Evolutionary conservation across 495 filamentous ascomycete genomes (phyloP).

Genomic region (Mytilinidion resinicola): DNA sequence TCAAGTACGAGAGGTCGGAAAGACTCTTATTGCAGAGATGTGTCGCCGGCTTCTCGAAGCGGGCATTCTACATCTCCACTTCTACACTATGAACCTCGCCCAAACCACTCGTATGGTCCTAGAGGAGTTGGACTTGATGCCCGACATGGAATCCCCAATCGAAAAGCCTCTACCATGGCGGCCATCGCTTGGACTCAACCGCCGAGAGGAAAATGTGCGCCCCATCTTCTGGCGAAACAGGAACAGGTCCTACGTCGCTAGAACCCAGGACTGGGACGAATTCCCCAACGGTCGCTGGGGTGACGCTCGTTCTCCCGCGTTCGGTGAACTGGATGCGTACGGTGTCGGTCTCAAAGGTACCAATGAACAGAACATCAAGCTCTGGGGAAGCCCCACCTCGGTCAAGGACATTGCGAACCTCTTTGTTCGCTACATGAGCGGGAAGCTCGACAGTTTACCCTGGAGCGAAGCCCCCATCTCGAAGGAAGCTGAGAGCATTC

Average conservation of each 20-base stretch:
- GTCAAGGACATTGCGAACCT: slow-evolving; percentile 73
- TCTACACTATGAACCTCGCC: slow-evolving; percentile 99
- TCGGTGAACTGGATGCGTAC: slow-evolving; percentile 93
- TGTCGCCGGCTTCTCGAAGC: slow-evolving; percentile 74
- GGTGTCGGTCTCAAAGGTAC: slow-evolving; percentile 93
- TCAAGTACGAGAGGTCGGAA: slow-evolving; percentile 84
- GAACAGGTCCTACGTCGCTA: slow-evolving; percentile 87
- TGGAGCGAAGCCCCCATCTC: slow-evolving; percentile 92
- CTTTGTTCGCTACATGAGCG: slow-evolving; percentile 75
- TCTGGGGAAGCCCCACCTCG: slow-evolving; percentile 83
- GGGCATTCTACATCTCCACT: slow-evolving; percentile 86
- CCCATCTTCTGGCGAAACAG: slow-evolving; percentile 99
- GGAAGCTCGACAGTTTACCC: slow-evolving; percentile 73
- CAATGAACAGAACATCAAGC: slow-evolving; percentile 91
- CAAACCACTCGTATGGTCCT: slow-evolving; percentile 90
- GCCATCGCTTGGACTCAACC: slow-evolving; percentile 80
- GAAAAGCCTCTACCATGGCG: slow-evolving; percentile 91
- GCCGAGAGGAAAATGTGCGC: slow-evolving; percentile 89
- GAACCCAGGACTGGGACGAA: slow-evolving; percentile 98
- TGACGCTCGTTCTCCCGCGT: slow-evolving; percentile 92
- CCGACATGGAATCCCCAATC: slow-evolving; percentile 65
- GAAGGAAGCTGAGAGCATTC: slow-evolving; percentile 70
- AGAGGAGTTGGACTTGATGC: slow-evolving; percentile 76
- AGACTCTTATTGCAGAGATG: slow-evolving; percentile 84
- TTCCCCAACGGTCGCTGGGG: slow-evolving; percentile 99